A percentile compares a stretch with the other conserved stretches of the same genome.
Evolutionary conservation across 139 green algal species (phyloP).

Genomic region (Diplosphaera chodatii): DNA sequence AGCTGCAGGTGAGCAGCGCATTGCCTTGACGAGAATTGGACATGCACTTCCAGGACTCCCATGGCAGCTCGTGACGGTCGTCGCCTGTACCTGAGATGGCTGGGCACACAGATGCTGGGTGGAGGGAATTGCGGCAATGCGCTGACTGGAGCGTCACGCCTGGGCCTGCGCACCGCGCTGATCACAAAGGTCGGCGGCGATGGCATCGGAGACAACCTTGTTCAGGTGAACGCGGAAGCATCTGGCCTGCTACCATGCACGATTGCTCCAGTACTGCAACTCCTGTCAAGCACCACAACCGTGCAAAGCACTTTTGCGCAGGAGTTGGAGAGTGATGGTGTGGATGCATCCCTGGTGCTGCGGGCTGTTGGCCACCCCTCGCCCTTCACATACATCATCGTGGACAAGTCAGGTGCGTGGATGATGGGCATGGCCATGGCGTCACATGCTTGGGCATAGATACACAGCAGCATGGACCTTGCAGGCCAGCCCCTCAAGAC

Average conservation of each 20-base stretch:
- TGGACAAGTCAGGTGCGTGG: slow-evolving; percentile 69
- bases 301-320: background rate
- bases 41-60: too few relatives aligned
- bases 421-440: background rate
- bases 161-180: slow-evolving; percentile 68
- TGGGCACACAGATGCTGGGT: slow-evolving; percentile 60
- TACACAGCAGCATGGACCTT: too few relatives aligned
- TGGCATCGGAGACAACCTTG: slow-evolving; percentile 72
- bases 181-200: slow-evolving; percentile 86
- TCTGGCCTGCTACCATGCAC: too few relatives aligned
- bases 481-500: too few relatives aligned
- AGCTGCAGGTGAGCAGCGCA: slow-evolving; percentile 58
- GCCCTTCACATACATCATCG: slow-evolving; percentile 98
- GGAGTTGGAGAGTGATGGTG: slow-evolving; percentile 80
- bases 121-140: slow-evolving; percentile 94
- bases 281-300: too few relatives aligned
- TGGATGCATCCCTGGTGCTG: slow-evolving; percentile 71
- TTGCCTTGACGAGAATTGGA: too few relatives aligned
- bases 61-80: too few relatives aligned
- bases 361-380: slow-evolving; percentile 54
- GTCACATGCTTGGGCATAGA: background rate
- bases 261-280: too few relatives aligned
- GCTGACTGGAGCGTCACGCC: slow-evolving; percentile 79
- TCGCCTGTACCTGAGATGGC: too few relatives aligned
- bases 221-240: slow-evolving; percentile 1